Evolutionary conservation across 768 basidiomycete genomes (phyloP).

Genomic region (Phylloporus sp.): DNA sequence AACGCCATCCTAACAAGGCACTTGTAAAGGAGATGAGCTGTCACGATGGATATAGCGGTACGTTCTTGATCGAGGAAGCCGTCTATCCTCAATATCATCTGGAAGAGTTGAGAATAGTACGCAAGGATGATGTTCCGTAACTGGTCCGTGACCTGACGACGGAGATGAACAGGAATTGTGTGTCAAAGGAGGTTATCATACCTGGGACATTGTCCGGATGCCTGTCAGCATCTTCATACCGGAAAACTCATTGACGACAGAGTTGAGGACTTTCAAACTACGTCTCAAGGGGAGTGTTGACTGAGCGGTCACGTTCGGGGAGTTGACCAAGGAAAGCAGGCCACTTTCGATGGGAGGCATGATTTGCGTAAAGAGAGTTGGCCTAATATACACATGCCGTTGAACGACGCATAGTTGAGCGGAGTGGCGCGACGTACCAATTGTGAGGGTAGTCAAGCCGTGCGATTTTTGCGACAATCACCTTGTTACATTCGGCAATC

Average conservation of each 20-base stretch:
- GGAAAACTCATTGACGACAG: constrained; percentile 66
- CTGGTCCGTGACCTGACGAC: constrained; percentile 23
- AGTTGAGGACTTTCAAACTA: constrained; percentile 60
- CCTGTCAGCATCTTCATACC: constrained; percentile 68
- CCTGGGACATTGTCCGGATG: constrained; percentile 61
- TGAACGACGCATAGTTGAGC: not conserved
- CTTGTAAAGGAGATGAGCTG: constrained; percentile 74
- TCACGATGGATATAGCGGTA: constrained; percentile 43
- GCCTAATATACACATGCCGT: constrained; percentile 11
- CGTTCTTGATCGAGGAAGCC: constrained; percentile 35
- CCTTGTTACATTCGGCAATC: constrained; percentile 77
- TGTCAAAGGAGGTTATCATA: constrained; percentile 27
- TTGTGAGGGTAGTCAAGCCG: constrained; percentile 69
- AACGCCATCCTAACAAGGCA: constrained; percentile 62
- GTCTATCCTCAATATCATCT: constrained; percentile 31
- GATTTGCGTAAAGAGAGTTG: constrained; percentile 36
- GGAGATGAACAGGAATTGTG: not conserved
- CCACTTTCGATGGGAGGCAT: constrained; percentile 51
- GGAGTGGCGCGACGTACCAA: constrained; percentile 47
- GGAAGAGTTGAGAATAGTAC: constrained; percentile 55
- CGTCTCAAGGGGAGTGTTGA: constrained; percentile 54
- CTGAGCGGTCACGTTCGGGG: constrained; percentile 38
- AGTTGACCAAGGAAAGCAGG: constrained; percentile 47
- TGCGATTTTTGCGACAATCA: constrained; percentile 73
- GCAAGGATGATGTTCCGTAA: constrained; percentile 52